A percentile compares a stretch with the other conserved stretches of the same genome.
Evolutionary conservation across 257 asterid species (phyloP).

Genomic region (Primulina huaijiensis): DNA sequence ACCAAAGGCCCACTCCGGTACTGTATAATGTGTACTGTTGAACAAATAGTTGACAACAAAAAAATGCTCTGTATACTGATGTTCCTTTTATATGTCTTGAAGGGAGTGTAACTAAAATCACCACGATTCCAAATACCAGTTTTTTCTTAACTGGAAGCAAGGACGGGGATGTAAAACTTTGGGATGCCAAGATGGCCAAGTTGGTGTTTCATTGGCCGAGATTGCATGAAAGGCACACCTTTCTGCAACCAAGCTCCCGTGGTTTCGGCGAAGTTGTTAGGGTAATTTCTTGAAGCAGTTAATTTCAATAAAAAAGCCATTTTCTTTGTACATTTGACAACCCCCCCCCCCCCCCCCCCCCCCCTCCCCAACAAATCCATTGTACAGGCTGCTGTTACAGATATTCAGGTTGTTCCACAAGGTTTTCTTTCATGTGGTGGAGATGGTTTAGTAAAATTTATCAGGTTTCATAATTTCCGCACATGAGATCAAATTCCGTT

Average conservation of each 20-base stretch:
- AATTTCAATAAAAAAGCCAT: neutral
- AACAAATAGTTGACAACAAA: conserved; percentile 5
- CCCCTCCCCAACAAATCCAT: neutral
- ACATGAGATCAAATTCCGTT: neutral
- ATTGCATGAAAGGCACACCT: conserved; percentile 91
- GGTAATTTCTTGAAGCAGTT: conserved; percentile 43
- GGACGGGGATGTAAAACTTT: conserved; percentile 98
- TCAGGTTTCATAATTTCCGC: conserved; percentile 41
- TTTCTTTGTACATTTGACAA: neutral
- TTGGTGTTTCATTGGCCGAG: conserved; percentile 94
- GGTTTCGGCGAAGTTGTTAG: conserved; percentile 87
- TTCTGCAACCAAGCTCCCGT: conserved; percentile 81
- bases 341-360: neutral
- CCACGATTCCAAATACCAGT: conserved; percentile 85
- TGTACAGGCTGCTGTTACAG: conserved; percentile 82
- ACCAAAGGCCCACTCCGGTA: conserved; percentile 99
- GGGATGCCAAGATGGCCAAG: conserved; percentile 93
- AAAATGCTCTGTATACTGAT: conserved; percentile 23
- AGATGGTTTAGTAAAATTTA: conserved; percentile 74
- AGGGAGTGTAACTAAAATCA: conserved; percentile 87
- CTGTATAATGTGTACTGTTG: conserved; percentile 20
- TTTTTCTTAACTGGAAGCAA: conserved; percentile 98
- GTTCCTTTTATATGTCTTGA: conserved; percentile 25
- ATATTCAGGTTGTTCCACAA: conserved; percentile 73
- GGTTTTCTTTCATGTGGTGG: conserved; percentile 98